These are phyloP conservation scores for Kazachstania sp. DNA, from an alignment of 1,139 yeast genomes.

Conservation along the genomic window DNA sequence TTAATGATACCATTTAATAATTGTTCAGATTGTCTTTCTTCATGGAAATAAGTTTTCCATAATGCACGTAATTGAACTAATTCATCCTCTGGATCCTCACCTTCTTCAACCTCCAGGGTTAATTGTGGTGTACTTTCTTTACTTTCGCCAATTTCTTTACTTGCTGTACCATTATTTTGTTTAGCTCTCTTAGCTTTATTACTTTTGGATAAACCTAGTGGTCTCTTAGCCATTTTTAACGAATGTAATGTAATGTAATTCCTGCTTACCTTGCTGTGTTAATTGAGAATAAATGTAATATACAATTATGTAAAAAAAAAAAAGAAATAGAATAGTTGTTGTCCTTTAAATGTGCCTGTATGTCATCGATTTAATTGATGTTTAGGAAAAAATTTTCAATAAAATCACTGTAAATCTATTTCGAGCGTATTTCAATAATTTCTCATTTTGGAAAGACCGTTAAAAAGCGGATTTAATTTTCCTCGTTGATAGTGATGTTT, in stretches of 20 bases:
- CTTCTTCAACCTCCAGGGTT: conserved; percentile 61
- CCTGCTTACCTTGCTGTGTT: background rate
- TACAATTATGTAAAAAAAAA: no score
- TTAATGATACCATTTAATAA: conserved; percentile 74
- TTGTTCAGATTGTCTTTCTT: conserved; percentile 55
- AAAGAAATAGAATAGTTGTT: no score
- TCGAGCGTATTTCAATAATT: no score
- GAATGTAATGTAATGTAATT: conserved; percentile 3
- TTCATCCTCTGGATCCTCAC: conserved; percentile 69
- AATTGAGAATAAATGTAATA: no score
- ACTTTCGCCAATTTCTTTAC: conserved; percentile 5
- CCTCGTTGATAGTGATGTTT: no score
- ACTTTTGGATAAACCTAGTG: conserved; percentile 43
- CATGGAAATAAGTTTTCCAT: conserved; percentile 50
- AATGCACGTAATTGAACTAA: conserved; percentile 63
- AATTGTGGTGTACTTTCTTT: conserved; percentile 24
- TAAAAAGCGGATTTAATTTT: background rate
- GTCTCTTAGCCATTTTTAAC: conserved; percentile 63
- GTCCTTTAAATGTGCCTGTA: no score
- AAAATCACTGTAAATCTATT: no score
- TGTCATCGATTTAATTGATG: no score
- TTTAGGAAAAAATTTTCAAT: no score
- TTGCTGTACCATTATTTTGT: conserved; percentile 17
- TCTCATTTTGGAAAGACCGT: background rate
- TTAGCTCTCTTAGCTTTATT: conserved; percentile 36